Percentiles rank a stretch among this genome's conserved stretches.
These are phyloP conservation scores for Dactylellina drechsleri DNA, from an alignment of 2,329 filamentous ascomycete species.

Conservation along the genomic window DNA sequence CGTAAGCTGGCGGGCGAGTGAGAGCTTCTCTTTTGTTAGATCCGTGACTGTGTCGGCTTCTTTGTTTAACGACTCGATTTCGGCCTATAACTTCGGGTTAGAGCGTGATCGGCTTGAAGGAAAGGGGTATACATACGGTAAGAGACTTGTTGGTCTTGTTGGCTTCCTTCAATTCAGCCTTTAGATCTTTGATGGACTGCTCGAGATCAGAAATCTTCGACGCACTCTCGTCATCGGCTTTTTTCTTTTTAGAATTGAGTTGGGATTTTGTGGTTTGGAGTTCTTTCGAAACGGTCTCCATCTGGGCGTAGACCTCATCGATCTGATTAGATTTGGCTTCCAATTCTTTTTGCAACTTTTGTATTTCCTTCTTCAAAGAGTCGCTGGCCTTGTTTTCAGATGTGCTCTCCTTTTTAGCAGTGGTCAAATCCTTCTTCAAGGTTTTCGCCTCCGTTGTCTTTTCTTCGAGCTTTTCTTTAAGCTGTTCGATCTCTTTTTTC, in stretches of 20 bases:
- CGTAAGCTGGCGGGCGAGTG: slow-evolving; percentile 64
- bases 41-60: slow-evolving; percentile 39
- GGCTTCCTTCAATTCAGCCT: slow-evolving; percentile 61
- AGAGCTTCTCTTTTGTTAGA: slow-evolving; percentile 47
- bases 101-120: background rate
- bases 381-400: slow-evolving; percentile 41
- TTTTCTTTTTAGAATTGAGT: slow-evolving; percentile 47
- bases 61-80: slow-evolving; percentile 43
- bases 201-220: slow-evolving; percentile 49
- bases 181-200: slow-evolving; percentile 60
- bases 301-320: slow-evolving; percentile 39
- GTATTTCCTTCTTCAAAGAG: slow-evolving; percentile 39
- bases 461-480: slow-evolving; percentile 46
- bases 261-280: slow-evolving; percentile 43
- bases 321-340: slow-evolving; percentile 33
- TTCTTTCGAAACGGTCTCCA: slow-evolving; percentile 44
- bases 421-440: slow-evolving; percentile 44
- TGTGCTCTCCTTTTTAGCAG: slow-evolving; percentile 49
- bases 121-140: slow-evolving; percentile 24
- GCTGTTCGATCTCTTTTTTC: slow-evolving; percentile 34
- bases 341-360: slow-evolving; percentile 28
- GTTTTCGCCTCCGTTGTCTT: slow-evolving; percentile 37
- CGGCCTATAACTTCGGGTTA: slow-evolving; percentile 33
- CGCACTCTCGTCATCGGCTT: slow-evolving; percentile 60
- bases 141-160: slow-evolving; percentile 59